Evolutionary conservation across 2,329 filamentous ascomycete species (phyloP).

Genomic region (Colletotrichum sp.): DNA sequence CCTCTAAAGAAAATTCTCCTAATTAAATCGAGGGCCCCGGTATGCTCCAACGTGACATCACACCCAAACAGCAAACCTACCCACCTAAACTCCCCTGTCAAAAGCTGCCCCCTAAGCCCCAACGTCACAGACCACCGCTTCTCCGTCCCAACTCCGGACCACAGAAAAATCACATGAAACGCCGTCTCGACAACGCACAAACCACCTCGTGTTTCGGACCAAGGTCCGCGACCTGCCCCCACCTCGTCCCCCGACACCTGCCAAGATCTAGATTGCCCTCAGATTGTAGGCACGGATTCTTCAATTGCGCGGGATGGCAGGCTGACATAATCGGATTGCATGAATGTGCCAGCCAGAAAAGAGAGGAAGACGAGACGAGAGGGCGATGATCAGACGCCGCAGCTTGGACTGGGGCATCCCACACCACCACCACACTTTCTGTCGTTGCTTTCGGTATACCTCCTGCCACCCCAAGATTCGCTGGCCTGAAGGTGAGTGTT

Average conservation of each 20-base stretch:
- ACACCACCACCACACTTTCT: neutral
- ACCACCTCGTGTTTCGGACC: neutral
- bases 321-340: neutral
- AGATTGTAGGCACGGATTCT: neutral
- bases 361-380: neutral
- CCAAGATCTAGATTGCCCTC: neutral
- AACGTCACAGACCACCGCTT: neutral
- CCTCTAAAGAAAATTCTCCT: neutral
- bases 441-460: neutral
- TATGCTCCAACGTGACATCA: neutral
- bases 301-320: neutral
- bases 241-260: neutral
- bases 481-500: neutral
- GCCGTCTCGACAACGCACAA: neutral
- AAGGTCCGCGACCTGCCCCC: neutral
- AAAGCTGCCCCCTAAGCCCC: neutral
- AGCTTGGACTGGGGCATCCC: neutral
- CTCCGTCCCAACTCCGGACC: neutral
- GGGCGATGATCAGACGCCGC: conserved; percentile 1
- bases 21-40: neutral
- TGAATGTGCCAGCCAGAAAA: neutral
- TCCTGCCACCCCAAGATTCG: conserved; percentile 2
- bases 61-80: neutral
- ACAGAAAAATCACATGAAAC: neutral
- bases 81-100: too few species aligned